phyloP scores from a whole-genome alignment of 768 basidiomycete genomes.

The Mycena chlorophos region DNA sequence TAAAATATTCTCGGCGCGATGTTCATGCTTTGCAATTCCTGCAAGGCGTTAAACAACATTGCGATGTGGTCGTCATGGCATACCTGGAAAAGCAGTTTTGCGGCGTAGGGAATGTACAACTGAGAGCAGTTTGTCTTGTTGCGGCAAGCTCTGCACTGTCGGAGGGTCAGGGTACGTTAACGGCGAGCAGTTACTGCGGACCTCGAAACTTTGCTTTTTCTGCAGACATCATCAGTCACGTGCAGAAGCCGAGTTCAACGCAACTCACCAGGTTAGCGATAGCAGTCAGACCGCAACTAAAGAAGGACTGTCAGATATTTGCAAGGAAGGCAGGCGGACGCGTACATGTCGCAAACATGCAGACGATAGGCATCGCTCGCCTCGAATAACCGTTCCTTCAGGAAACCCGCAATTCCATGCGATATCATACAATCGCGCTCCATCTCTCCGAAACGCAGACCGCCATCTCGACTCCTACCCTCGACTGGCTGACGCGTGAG shows the following conservation, averaged over 20 bases:
- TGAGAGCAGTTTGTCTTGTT: constrained; percentile 96
- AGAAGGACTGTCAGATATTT: constrained; percentile 14
- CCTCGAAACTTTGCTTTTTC: constrained; percentile 99
- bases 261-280: constrained; percentile 87
- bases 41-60: constrained; percentile 4
- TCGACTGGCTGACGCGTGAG: constrained; percentile 97
- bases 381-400: constrained; percentile 96
- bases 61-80: constrained; percentile 20
- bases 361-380: constrained; percentile 91
- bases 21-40: constrained; percentile 96
- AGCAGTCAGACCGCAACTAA: constrained; percentile 90
- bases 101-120: constrained; percentile 92
- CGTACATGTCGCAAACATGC: constrained; percentile 95
- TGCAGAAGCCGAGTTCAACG: neutral
- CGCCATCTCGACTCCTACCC: constrained; percentile 97
- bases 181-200: constrained; percentile 24
- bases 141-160: constrained; percentile 88
- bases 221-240: constrained; percentile 27
- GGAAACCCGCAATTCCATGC: constrained; percentile 96
- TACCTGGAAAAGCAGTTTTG: constrained; percentile 94
- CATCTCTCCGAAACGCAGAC: constrained; percentile 99
- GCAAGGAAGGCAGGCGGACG: constrained; percentile 32
- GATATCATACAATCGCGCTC: constrained; percentile 99
- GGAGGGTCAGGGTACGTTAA: neutral
- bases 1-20: constrained; percentile 87